Base-by-base conservation (phyloP, 2,329 filamentous ascomycete genomes). In the Zalaria obscura region DNA sequence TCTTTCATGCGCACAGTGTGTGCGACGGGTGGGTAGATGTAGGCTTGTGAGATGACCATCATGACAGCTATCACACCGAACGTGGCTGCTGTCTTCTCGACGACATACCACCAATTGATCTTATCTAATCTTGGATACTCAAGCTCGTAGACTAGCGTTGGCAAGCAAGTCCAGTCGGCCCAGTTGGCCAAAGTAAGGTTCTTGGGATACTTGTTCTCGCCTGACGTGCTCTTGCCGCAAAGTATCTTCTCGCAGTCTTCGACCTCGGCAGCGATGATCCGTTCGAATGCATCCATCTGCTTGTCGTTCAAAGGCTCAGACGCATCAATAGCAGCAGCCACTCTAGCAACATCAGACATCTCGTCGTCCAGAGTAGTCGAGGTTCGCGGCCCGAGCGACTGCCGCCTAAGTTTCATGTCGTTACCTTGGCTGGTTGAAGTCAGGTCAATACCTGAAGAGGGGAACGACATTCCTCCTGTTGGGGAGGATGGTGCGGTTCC, bases 131-230 rank as follows among this genome's bases (percentile, higher is more conserved):
- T 72, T 2, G 83, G 83, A 52, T 88, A 88, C 51, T 83, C 78
- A 36, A 83, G 70, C 55, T 89, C 83, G 56, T 88, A 89, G 9
- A 87, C 80, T 4, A 87, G 64, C 0, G 83, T 88, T 3, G 83
- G 83, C 6, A 88, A 66, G 35, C 78, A 72, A 39, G 83, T 78
- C 68, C 80, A 89, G 54, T 84, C 80, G 53, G 76, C 75, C 49
- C 82, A 78, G 26, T 56, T 56, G 38, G 53, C 45, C 7, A 77
- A 50, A 0, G 73, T 83, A 32, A 88, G 65, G 52, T 87, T 88
- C 38, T 72, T 65, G 0, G 83, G 83, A 52, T 88, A 88, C 57
- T 69, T 45, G 62, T 70, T 50, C 48, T 60, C 11, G 50, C 58
- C 41, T 50, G 60, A 40, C 1, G 70, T 72, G 18, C 73, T 68